These are phyloP conservation scores for Candida sakaeoensis DNA, from an alignment of 805 yeast species.

Conservation along the genomic window DNA sequence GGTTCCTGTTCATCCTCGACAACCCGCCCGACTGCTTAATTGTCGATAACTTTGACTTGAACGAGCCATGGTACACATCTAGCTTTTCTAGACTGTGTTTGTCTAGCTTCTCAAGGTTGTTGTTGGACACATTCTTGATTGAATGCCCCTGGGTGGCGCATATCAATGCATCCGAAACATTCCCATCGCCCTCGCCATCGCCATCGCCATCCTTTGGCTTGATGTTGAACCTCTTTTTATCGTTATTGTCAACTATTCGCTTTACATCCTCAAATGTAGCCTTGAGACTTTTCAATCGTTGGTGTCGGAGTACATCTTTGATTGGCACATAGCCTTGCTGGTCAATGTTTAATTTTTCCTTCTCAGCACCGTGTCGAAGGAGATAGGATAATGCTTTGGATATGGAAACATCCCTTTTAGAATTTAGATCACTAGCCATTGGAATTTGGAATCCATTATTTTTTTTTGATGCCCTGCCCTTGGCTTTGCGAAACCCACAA, in stretches of 20 bases:
- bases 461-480: too few species aligned
- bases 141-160: constrained; percentile 96
- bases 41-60: constrained; percentile 37
- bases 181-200: too few species aligned
- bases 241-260: constrained; percentile 59
- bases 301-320: constrained; percentile 49
- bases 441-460: not conserved
- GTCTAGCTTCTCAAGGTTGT: constrained; percentile 34
- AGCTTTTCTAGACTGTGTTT: constrained; percentile 42
- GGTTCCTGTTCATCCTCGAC: constrained; percentile 69
- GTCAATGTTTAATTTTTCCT: constrained; percentile 64
- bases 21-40: constrained; percentile 58
- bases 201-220: too few species aligned
- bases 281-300: constrained; percentile 53
- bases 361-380: constrained; percentile 80
- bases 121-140: constrained; percentile 43
- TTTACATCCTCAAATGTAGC: constrained; percentile 56
- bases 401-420: constrained; percentile 46
- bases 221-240: constrained; percentile 61
- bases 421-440: constrained; percentile 6
- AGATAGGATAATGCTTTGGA: constrained; percentile 75
- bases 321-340: constrained; percentile 62
- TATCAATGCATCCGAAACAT: constrained; percentile 32
- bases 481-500: too few species aligned
- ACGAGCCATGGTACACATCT: constrained; percentile 79